A percentile compares a stretch with the other conserved stretches of the same genome.
Evolutionary conservation across 352 stramenopile genomes (phyloP).

Genomic region (Halophytophthora polymorphica): DNA sequence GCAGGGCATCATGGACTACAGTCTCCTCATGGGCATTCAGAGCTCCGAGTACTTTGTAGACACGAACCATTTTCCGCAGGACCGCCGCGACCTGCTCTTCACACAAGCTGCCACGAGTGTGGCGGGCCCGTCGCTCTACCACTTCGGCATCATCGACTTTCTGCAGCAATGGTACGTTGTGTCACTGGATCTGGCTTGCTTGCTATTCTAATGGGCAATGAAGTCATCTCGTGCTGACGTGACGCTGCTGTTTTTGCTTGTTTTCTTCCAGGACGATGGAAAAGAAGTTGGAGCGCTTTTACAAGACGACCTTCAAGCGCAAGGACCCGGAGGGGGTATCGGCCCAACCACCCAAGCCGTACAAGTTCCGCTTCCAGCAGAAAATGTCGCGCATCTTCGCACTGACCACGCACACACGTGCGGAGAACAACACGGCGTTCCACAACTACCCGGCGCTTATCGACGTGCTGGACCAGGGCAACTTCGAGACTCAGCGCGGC

Average conservation of each 20-base stretch:
- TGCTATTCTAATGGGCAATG: constrained; percentile 2
- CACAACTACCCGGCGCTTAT: constrained; percentile 75
- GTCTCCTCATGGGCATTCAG: constrained; percentile 88
- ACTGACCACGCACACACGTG: constrained; percentile 57
- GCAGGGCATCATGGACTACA: constrained; percentile 92
- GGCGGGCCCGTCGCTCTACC: constrained; percentile 84
- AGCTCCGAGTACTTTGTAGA: constrained; percentile 89
- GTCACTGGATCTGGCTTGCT: neutral
- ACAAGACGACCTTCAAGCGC: constrained; percentile 87
- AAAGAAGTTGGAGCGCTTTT: constrained; percentile 90
- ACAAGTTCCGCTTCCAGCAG: constrained; percentile 91
- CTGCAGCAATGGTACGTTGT: constrained; percentile 83
- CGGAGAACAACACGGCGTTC: constrained; percentile 62
- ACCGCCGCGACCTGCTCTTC: constrained; percentile 61
- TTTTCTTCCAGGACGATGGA: constrained; percentile 67
- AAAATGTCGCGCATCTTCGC: constrained; percentile 89
- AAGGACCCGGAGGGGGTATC: constrained; percentile 87
- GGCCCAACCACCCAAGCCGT: constrained; percentile 84
- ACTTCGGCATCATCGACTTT: constrained; percentile 92
- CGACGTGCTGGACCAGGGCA: constrained; percentile 76
- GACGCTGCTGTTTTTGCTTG: too few relatives aligned
- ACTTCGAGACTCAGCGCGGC: constrained; percentile 54
- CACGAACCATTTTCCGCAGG: constrained; percentile 58
- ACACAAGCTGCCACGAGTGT: constrained; percentile 85
- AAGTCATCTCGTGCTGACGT: constrained; percentile 3